Evolutionary conservation across 2,329 filamentous ascomycete genomes (phyloP).

Genomic region (Chaetomium globosum): DNA sequence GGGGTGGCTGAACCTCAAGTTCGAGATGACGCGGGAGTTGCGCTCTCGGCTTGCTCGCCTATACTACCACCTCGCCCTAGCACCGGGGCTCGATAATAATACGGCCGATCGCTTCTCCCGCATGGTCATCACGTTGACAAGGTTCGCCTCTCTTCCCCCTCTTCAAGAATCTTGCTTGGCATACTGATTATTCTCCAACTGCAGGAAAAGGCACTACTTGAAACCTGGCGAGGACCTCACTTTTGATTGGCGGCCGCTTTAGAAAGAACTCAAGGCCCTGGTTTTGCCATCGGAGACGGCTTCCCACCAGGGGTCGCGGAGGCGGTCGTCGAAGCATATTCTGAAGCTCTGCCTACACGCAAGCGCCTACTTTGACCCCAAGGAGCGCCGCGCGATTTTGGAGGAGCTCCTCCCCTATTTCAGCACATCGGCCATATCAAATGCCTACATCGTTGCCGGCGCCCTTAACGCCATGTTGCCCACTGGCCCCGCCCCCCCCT

Average conservation of each 20-base stretch:
- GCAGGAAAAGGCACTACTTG: conserved; percentile 90
- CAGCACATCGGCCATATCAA: conserved; percentile 88
- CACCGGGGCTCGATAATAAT: conserved; percentile 80
- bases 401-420: conserved; percentile 84
- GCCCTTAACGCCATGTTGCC: conserved; percentile 85
- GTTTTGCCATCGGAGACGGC: conserved; percentile 85
- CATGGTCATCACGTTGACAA: conserved; percentile 96
- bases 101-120: conserved; percentile 89
- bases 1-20: conserved; percentile 95
- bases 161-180: conserved; percentile 7
- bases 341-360: conserved; percentile 89
- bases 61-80: conserved; percentile 91
- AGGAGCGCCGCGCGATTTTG: conserved; percentile 78
- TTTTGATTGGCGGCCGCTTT: conserved; percentile 91
- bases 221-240: conserved; percentile 86
- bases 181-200: conserved; percentile 22
- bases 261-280: conserved; percentile 87
- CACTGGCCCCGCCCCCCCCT: conserved; percentile 75
- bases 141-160: conserved; percentile 61
- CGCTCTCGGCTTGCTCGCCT: conserved; percentile 82
- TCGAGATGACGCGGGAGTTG: conserved; percentile 85
- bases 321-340: conserved; percentile 64
- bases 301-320: conserved; percentile 58
- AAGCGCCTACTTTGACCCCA: conserved; percentile 89
- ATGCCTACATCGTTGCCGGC: conserved; percentile 90